phyloP scores from a whole-genome alignment of 2,329 filamentous ascomycete genomes.

The Aspergillus pseudoterreus region DNA sequence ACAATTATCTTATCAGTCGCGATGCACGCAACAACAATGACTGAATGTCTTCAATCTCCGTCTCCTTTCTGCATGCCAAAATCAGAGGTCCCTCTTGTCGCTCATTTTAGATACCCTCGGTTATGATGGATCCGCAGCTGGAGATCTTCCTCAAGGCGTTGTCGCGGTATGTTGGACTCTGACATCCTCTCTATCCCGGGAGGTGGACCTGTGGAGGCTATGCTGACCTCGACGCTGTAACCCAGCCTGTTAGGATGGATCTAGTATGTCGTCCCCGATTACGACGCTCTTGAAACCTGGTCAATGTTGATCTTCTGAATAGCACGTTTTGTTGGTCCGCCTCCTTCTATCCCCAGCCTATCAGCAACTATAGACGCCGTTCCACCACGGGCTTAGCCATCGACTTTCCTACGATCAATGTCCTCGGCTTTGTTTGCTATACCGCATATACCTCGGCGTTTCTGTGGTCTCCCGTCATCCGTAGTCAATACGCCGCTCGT shows the following conservation, averaged over 20 bases:
- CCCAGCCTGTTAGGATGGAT: constrained; percentile 67
- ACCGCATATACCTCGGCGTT: constrained; percentile 70
- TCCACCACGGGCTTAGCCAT: constrained; percentile 81
- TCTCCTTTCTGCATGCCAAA: neutral
- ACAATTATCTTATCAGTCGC: constrained; percentile 20
- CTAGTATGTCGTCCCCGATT: constrained; percentile 47
- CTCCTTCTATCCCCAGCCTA: constrained; percentile 88
- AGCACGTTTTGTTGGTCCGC: constrained; percentile 71
- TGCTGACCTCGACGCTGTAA: neutral
- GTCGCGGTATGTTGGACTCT: constrained; percentile 36
- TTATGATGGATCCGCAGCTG: constrained; percentile 27
- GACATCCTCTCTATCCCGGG: neutral
- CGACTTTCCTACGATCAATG: constrained; percentile 75
- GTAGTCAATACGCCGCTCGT: constrained; percentile 76
- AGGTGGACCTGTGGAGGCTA: neutral
- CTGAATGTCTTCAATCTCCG: neutral
- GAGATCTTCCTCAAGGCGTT: constrained; percentile 38
- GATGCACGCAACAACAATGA: neutral
- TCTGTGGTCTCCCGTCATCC: constrained; percentile 73
- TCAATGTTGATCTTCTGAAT: neutral
- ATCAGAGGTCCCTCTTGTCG: neutral
- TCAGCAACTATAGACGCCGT: constrained; percentile 72
- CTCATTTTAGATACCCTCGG: neutral
- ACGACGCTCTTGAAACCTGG: neutral
- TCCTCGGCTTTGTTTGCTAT: constrained; percentile 64